Evolutionary conservation across 768 basidiomycete species (phyloP), one percentile per base, ranked within the genome.

Genomic region (Pleurotus salmoneostramineus): DNA sequence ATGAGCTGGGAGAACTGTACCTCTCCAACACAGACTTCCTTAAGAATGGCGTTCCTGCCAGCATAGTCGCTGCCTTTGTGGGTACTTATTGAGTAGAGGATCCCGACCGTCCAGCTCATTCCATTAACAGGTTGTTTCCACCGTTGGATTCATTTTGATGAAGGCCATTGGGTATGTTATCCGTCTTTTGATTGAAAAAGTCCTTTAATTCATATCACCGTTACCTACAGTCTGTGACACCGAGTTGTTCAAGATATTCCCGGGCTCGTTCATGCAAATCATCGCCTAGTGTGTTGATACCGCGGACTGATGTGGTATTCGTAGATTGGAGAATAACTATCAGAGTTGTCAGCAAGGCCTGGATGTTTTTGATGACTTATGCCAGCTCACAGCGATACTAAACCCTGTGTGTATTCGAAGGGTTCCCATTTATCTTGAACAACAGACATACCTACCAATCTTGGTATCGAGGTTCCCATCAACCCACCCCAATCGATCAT

Each of bases 31-130:
- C 88, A 6, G 95, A 98, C 71, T 97, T 98, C 75, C 72, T 97
- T 63, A 93, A 92, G 77, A 95, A 93, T 63, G 94, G 95, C 46
- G 85, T 98, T 14, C 95, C 94, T 0, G 93, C 95, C n/a, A 95
- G 93, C 62, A 77, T 97, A 57, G 84, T 98, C 45, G 91, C 96
- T 11, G 86, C 89, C 0, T 66, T 89, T 63, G 93, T 96, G 64
- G 62, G 84, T 70, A 43, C 32, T 48, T 15, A 15, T 43, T 36
- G 37, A 56, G 37, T 61, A 46, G 51, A 35, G 33, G 51, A 57
- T n/a, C n/a, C 27, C 56, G 6, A 46, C 55, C 21, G 60, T 21
- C 10, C 36, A 27, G 50, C 54, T 57, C 37, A 46, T 55, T 36
- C 35, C 31, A 49, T 27, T 37, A 27, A 15, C 61, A 93, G 91